A percentile compares a stretch with the other conserved stretches of the same genome.
These are phyloP conservation scores for Colletotrichum sidae DNA, from an alignment of 2,329 filamentous ascomycete genomes.

Conservation along the genomic window DNA sequence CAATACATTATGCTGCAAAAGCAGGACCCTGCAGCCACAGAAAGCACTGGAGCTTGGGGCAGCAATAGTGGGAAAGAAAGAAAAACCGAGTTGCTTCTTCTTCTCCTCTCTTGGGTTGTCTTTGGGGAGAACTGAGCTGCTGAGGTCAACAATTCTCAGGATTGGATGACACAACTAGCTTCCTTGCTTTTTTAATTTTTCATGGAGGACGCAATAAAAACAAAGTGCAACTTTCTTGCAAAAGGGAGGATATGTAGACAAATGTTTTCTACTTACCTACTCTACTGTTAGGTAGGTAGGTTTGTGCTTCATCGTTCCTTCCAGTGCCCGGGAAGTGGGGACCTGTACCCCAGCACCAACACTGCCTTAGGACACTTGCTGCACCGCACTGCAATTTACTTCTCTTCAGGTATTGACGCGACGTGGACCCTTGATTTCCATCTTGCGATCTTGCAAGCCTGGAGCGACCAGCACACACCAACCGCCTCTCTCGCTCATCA, in stretches of 20 bases:
- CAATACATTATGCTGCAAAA: too few species aligned
- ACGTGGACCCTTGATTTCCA: constrained; percentile 36
- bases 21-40: not conserved
- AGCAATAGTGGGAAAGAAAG: not conserved
- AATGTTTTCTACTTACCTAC: too few species aligned
- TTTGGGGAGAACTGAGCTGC: too few species aligned
- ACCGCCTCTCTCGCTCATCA: not conserved
- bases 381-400: too few species aligned
- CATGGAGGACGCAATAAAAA: too few species aligned
- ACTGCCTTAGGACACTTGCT: too few species aligned
- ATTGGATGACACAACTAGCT: too few species aligned
- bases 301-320: constrained; percentile 2
- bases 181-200: too few species aligned
- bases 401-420: constrained; percentile 7
- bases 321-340: constrained; percentile 32
- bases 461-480: constrained; percentile 16
- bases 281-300: not conserved
- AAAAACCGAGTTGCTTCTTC: not conserved
- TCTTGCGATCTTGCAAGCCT: constrained; percentile 1
- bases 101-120: too few species aligned
- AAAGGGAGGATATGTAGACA: too few species aligned
- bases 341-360: constrained; percentile 16
- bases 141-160: too few species aligned
- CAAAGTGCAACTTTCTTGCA: too few species aligned
- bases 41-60: not conserved